Conservation (phyloP, 2,329 filamentous ascomycete species). For the Neonectria punicea region DNA sequence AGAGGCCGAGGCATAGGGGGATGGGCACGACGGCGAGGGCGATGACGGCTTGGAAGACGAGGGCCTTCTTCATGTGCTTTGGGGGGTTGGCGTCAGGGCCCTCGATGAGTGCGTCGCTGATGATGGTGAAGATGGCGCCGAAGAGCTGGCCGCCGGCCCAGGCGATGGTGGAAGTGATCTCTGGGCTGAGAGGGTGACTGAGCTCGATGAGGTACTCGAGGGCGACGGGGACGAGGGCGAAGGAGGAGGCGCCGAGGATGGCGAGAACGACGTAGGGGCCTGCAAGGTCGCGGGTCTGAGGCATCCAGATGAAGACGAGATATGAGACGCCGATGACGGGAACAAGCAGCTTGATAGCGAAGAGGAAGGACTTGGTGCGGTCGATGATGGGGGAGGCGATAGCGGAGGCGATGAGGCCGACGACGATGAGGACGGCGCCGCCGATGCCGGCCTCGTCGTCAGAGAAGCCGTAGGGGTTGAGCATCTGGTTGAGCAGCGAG, state of each 20-base stretch:
- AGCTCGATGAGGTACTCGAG: slow-evolving; percentile 90
- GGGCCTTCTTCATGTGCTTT: slow-evolving; percentile 75
- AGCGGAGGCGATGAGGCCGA: slow-evolving; percentile 82
- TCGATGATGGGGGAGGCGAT: slow-evolving; percentile 85
- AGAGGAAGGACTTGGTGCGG: slow-evolving; percentile 81
- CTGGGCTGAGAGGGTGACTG: slow-evolving; percentile 86
- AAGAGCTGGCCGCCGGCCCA: slow-evolving; percentile 90
- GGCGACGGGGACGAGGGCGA: slow-evolving; percentile 83
- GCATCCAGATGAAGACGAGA: slow-evolving; percentile 84
- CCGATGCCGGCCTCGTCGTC: slow-evolving; percentile 90
- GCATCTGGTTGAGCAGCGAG: slow-evolving; percentile 88
- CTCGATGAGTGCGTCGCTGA: slow-evolving; percentile 79
- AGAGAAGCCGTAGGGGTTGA: slow-evolving; percentile 84
- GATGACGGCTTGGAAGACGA: slow-evolving; percentile 84
- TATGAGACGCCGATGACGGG: slow-evolving; percentile 80
- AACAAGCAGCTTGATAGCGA: slow-evolving; percentile 77
- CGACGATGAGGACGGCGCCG: slow-evolving; percentile 88
- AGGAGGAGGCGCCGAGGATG: slow-evolving; percentile 81
- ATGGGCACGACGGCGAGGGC: slow-evolving; percentile 72
- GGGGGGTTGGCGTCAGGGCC: slow-evolving; percentile 66
- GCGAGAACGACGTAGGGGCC: slow-evolving; percentile 81
- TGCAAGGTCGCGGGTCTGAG: slow-evolving; percentile 63
- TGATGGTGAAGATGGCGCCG: slow-evolving; percentile 85
- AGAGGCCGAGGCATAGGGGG: slow-evolving; percentile 75
- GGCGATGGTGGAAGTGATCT: slow-evolving; percentile 83